Evolutionary conservation across 257 asterid genomes (phyloP).

Genomic region (Solanum habrochaites): DNA sequence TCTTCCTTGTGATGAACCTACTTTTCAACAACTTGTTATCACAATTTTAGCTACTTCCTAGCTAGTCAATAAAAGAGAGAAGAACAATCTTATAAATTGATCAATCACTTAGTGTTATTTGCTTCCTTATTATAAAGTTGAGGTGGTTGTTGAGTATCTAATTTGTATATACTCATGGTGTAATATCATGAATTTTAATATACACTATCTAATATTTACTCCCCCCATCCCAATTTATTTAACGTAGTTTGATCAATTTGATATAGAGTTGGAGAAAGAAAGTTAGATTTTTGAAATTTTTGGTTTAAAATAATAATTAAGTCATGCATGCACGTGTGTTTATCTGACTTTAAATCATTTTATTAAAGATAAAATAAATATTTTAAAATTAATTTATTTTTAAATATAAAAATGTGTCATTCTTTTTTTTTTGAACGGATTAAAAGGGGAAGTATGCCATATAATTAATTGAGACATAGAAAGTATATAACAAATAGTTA

Average conservation of each 20-base stretch:
- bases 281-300: too few species aligned
- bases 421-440: too few species aligned
- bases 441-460: too few species aligned
- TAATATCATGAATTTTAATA: not conserved
- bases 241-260: not conserved
- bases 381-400: too few species aligned
- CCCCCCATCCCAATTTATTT: not conserved
- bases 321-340: too few species aligned
- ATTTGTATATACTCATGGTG: not conserved
- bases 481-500: too few species aligned
- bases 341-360: too few species aligned
- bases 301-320: not conserved
- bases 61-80: not conserved
- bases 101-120: not conserved
- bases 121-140: not conserved
- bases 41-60: conserved; percentile 6
- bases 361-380: too few species aligned
- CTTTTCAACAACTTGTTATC: conserved; percentile 23
- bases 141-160: not conserved
- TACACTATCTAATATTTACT: not conserved
- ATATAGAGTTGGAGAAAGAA: not conserved
- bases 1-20: conserved; percentile 48
- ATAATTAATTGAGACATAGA: too few species aligned
- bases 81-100: not conserved
- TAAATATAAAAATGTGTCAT: too few species aligned